Conservation (phyloP, 192 early-diverging fungal species). For the Mortierella antarctica region DNA sequence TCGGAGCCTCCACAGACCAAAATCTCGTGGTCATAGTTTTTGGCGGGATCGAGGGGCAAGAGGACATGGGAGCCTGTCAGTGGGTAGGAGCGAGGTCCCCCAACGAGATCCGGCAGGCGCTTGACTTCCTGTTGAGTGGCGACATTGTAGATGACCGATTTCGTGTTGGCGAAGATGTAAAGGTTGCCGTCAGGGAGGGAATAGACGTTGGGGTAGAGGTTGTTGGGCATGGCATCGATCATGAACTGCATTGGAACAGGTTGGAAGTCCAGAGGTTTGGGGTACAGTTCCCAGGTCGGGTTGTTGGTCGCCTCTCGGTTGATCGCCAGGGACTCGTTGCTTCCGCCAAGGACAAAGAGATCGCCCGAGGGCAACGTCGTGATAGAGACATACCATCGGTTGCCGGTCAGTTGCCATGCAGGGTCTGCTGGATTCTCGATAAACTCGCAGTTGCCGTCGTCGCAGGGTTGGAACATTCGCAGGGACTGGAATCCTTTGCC, state of each 20-base stretch:
- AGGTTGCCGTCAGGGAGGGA: conserved; percentile 52
- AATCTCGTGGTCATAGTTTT: conserved; percentile 65
- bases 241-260: conserved; percentile 54
- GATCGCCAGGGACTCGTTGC: conserved; percentile 54
- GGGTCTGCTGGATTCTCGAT: conserved; percentile 50
- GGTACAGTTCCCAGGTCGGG: conserved; percentile 57
- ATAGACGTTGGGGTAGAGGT: conserved; percentile 53
- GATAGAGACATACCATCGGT: conserved; percentile 36
- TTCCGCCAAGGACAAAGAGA: conserved; percentile 66
- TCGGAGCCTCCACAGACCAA: conserved; percentile 70
- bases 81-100: conserved; percentile 62
- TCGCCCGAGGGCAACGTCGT: conserved; percentile 57
- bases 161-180: conserved; percentile 54
- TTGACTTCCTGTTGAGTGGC: conserved; percentile 15
- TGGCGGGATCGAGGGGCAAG: conserved; percentile 65
- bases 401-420: conserved; percentile 55
- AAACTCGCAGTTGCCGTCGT: conserved; percentile 58
- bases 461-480: conserved; percentile 60
- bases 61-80: conserved; percentile 64
- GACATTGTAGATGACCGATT: conserved; percentile 38
- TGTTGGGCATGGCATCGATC: conserved; percentile 59
- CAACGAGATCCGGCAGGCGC: conserved; percentile 60
- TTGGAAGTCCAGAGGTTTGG: conserved; percentile 41
- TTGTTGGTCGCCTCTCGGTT: conserved; percentile 60
- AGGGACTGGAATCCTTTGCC: conserved; percentile 56